Percentiles rank a stretch among this genome's conserved stretches.
phyloP scores from a whole-genome alignment of 805 yeast genomes.

The Saturnispora dispora region DNA sequence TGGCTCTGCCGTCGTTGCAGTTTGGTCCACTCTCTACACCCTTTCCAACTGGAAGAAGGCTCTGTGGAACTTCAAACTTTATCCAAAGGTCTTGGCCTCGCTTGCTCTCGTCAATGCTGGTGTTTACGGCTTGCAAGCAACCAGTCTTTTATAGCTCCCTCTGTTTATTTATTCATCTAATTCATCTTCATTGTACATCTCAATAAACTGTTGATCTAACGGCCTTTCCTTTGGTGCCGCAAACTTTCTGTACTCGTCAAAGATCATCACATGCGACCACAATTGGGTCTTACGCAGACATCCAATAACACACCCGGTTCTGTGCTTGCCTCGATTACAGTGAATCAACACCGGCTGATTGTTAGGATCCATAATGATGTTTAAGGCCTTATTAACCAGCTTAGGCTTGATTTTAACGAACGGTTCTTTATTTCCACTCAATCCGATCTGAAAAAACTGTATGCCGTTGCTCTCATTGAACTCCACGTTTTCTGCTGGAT shows the following conservation, averaged over 20 bases:
- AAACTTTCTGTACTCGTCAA: conserved; percentile 90
- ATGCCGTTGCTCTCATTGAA: conserved; percentile 57
- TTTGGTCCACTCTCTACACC: conserved; percentile 73
- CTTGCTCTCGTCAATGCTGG: conserved; percentile 55
- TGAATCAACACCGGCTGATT: conserved; percentile 92
- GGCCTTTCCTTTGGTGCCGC: conserved; percentile 95
- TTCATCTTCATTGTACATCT: conserved; percentile 57
- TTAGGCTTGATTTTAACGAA: conserved; percentile 66
- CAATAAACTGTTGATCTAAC: conserved; percentile 91
- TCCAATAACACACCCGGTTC: conserved; percentile 95
- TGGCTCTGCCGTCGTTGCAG: conserved; percentile 73
- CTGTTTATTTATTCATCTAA: not conserved
- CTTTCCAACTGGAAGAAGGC: conserved; percentile 61
- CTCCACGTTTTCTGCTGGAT: conserved; percentile 66
- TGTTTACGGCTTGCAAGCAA: conserved; percentile 36
- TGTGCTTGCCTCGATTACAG: conserved; percentile 93
- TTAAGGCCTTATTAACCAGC: conserved; percentile 68
- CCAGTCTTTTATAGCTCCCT: not conserved
- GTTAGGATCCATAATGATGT: conserved; percentile 70
- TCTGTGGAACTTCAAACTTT: conserved; percentile 43
- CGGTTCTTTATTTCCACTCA: conserved; percentile 94
- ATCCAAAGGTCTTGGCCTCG: conserved; percentile 51
- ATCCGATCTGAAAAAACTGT: conserved; percentile 73
- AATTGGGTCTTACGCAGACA: conserved; percentile 80
- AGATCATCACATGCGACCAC: conserved; percentile 90